phyloP scores from a whole-genome alignment of 345 rosid species.

The Moringa oleifera region DNA sequence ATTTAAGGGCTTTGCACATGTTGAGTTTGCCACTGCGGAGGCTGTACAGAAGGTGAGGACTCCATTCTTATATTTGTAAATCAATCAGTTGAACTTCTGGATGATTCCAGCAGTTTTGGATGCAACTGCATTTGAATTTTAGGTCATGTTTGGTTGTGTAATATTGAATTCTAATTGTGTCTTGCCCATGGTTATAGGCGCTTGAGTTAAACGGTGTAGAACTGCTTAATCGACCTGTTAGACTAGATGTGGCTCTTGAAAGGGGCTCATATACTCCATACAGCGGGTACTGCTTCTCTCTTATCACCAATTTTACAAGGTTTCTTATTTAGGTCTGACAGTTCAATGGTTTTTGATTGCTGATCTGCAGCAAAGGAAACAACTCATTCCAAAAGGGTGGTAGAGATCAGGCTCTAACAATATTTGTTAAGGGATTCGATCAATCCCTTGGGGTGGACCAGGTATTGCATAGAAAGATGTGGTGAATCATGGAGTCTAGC shows the following conservation, averaged over 20 bases:
- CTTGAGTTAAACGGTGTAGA: slow-evolving; percentile 44
- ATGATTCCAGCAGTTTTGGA: too few relatives aligned
- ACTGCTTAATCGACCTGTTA: slow-evolving; percentile 47
- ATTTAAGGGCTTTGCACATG: slow-evolving; percentile 75
- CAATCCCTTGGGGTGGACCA: slow-evolving; percentile 40
- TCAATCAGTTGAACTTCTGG: too few relatives aligned
- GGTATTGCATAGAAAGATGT: slow-evolving; percentile 40
- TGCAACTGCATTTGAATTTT: background rate
- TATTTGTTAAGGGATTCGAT: slow-evolving; percentile 69
- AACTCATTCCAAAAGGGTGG: slow-evolving; percentile 51
- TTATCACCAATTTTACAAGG: background rate
- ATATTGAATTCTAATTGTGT: background rate
- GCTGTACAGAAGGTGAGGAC: slow-evolving; percentile 55
- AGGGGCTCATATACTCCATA: slow-evolving; percentile 67
- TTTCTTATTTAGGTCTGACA: background rate
- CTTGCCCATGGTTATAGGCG: slow-evolving; percentile 36
- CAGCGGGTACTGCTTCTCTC: slow-evolving; percentile 42
- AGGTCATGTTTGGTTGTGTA: background rate
- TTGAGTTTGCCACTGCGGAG: slow-evolving; percentile 68
- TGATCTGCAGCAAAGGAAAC: slow-evolving; percentile 36
- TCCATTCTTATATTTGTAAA: too few relatives aligned
- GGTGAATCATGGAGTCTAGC: background rate
- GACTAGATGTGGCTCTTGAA: slow-evolving; percentile 67
- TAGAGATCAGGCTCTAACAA: slow-evolving; percentile 25
- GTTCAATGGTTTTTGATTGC: background rate